These are phyloP conservation scores for Tuber microsphaerosporum DNA, from an alignment of 495 filamentous ascomycete genomes.

Conservation along the genomic window DNA sequence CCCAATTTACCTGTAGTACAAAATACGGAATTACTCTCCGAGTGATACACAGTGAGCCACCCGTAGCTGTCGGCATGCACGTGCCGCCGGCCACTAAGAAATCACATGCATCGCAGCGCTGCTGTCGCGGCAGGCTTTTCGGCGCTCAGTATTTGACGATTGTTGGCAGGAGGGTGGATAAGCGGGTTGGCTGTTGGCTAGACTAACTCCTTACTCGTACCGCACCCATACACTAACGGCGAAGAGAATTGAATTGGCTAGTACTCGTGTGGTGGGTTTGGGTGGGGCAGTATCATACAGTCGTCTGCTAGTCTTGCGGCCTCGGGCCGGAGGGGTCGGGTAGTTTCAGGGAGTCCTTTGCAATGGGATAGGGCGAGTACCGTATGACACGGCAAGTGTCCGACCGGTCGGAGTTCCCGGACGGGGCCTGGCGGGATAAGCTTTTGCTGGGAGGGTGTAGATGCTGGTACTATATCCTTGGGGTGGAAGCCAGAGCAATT, in stretches of 20 bases:
- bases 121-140: not conserved
- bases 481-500: not conserved
- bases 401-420: too few species aligned
- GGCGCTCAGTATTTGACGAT: not conserved
- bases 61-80: not conserved
- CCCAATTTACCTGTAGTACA: not conserved
- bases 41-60: not conserved
- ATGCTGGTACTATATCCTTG: not conserved
- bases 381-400: too few species aligned
- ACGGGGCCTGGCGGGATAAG: not conserved
- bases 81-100: not conserved
- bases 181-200: not conserved
- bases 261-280: not conserved
- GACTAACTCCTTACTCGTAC: not conserved
- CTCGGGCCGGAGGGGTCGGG: too few species aligned
- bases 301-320: too few species aligned
- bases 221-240: too few species aligned
- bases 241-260: not conserved
- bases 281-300: not conserved
- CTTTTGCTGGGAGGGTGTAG: not conserved
- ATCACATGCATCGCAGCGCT: not conserved
- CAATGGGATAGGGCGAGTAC: too few species aligned
- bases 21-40: not conserved
- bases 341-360: too few species aligned
- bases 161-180: not conserved